Base-by-base conservation (phyloP, 2,329 filamentous ascomycete genomes). In the Scedosporium minutisporum region DNA sequence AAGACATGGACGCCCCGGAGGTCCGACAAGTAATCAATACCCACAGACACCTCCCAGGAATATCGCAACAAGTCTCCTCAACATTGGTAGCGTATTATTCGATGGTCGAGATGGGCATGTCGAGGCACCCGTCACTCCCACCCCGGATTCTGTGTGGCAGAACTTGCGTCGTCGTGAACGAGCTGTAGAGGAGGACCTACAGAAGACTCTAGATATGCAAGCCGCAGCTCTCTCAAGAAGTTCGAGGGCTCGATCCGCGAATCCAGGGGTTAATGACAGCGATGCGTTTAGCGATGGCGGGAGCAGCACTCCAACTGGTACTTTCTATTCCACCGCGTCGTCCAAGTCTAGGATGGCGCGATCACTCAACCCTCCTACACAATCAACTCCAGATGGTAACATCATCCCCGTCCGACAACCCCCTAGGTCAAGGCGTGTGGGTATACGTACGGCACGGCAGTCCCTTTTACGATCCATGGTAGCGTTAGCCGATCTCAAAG, bases 401-500 rank as follows among this genome's bases (percentile, higher is more conserved):
- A 75, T 87, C 57, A 77, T 86, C n/a, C 86, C 85, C 1, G 81
- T 86, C 44, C 81, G 80, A 29, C 85, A 87, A 65, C 85, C 85
- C 0, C 76, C 76, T 33, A 65, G 67, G 16, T 67, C 74, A 53
- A 79, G 78, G 62, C 82, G 80, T 42, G 71, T 83, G 7, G 82
- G 86, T 0, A 76, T 92, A 14, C 79, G 80, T 29, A 80, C 81
- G 18, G 87, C 88, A 1, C 80, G 90, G n/a, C 78, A 80, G 29
- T 87, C 86, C 0, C 80, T 93, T 6, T 79, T 83, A 16, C 80
- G 78, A 59, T 81, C 83, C 58, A 88, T 93, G 71, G 76, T 80
- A 3, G 83, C 86, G 61, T 75, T 93, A 4, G 84, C 83, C 0
- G 80, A 81, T 7, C 75, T 93, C 27, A 91, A 91, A 70, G 77